A percentile compares a stretch with the other conserved stretches of the same genome.
These are phyloP conservation scores for Hypsizygus marmoreus DNA, from an alignment of 768 basidiomycete species.

Conservation along the genomic window DNA sequence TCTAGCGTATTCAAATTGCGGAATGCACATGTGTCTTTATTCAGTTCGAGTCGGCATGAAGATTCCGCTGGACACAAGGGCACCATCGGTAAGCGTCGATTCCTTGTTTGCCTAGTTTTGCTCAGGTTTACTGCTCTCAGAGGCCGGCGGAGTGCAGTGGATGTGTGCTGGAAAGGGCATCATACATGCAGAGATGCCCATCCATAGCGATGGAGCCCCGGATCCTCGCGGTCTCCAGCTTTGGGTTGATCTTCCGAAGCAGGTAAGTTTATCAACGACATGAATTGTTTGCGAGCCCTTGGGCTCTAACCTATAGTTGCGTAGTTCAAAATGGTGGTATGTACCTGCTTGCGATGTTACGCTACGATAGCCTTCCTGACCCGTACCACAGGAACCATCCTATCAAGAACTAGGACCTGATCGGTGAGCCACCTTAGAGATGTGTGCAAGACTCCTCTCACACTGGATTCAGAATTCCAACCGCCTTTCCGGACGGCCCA, in stretches of 20 bases:
- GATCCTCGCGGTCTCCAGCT: slow-evolving; percentile 86
- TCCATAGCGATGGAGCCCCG: slow-evolving; percentile 62
- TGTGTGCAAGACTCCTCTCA: too few relatives aligned
- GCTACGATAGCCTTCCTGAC: neutral
- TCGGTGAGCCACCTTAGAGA: slow-evolving; percentile 40
- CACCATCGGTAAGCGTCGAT: slow-evolving; percentile 46
- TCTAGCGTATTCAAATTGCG: too few relatives aligned
- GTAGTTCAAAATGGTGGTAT: slow-evolving; percentile 76
- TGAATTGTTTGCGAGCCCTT: slow-evolving; percentile 21
- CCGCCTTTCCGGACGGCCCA: slow-evolving; percentile 68
- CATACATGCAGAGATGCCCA: slow-evolving; percentile 89
- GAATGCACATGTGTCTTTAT: neutral
- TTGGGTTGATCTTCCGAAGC: slow-evolving; percentile 81
- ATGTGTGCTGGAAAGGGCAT: slow-evolving; percentile 86
- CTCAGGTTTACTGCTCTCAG: slow-evolving; percentile 21
- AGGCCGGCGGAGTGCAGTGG: slow-evolving; percentile 91
- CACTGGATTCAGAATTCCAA: slow-evolving; percentile 59
- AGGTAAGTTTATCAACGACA: slow-evolving; percentile 36
- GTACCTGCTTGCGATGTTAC: slow-evolving; percentile 7
- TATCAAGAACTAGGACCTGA: slow-evolving; percentile 81
- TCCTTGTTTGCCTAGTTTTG: neutral
- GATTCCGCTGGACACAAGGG: slow-evolving; percentile 89
- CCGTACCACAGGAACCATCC: slow-evolving; percentile 55
- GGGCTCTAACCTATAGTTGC: too few relatives aligned
- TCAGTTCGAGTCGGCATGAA: slow-evolving; percentile 77